These are phyloP conservation scores for Penicillium sp. DNA, from an alignment of 2,329 filamentous ascomycete species.

Conservation along the genomic window DNA sequence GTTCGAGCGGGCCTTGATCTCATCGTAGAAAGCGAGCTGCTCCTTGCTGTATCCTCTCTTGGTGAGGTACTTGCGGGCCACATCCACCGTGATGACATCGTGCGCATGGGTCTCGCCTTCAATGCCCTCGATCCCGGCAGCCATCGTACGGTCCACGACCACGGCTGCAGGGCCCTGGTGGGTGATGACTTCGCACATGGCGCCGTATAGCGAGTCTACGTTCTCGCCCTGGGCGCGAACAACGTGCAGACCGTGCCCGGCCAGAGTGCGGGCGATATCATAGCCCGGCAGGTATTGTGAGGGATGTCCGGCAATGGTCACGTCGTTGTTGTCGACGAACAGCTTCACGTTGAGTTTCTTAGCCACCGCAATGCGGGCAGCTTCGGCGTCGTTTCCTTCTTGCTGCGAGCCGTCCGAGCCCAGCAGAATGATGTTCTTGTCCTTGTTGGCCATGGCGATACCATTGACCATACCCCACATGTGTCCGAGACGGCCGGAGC, in stretches of 20 bases:
- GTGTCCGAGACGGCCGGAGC: slow-evolving; percentile 42
- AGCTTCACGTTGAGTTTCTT: slow-evolving; percentile 40
- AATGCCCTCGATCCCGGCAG: slow-evolving; percentile 36
- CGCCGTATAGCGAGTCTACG: slow-evolving; percentile 36
- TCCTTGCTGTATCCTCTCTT: slow-evolving; percentile 36
- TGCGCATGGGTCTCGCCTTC: slow-evolving; percentile 38
- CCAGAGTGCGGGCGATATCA: slow-evolving; percentile 31
- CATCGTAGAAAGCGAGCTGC: slow-evolving; percentile 36
- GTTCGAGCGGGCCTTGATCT: slow-evolving; percentile 33
- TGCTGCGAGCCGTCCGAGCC: slow-evolving; percentile 44
- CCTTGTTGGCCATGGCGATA: slow-evolving; percentile 37
- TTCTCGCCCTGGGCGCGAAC: slow-evolving; percentile 38
- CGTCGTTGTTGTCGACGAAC: slow-evolving; percentile 43
- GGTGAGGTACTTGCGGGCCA: slow-evolving; percentile 38
- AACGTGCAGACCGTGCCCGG: slow-evolving; percentile 40
- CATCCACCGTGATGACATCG: slow-evolving; percentile 40
- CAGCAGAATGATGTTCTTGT: slow-evolving; percentile 38
- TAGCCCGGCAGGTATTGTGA: slow-evolving; percentile 42
- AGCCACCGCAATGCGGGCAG: slow-evolving; percentile 39
- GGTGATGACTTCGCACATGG: slow-evolving; percentile 33
- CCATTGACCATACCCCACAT: slow-evolving; percentile 43
- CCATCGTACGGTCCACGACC: slow-evolving; percentile 36
- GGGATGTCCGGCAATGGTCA: slow-evolving; percentile 43
- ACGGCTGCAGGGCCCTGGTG: slow-evolving; percentile 36
- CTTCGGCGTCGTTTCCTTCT: slow-evolving; percentile 44